Evolutionary conservation across 805 yeast genomes (phyloP).

Genomic region (Zygosaccharomyces siamensis): DNA sequence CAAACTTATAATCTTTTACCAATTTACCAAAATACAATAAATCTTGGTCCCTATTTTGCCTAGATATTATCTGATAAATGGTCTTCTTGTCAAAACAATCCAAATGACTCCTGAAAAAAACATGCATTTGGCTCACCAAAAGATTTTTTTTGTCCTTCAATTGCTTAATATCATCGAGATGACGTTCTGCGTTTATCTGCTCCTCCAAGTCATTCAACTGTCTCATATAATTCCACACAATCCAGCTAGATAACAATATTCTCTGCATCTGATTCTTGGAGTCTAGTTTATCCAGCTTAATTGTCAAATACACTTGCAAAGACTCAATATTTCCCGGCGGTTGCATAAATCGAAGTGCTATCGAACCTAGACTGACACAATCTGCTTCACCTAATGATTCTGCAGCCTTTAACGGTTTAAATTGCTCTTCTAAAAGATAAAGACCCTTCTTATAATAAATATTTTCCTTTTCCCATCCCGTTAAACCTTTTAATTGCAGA

Average conservation of each 20-base stretch:
- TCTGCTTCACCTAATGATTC: slow-evolving; percentile 53
- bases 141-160: slow-evolving; percentile 25
- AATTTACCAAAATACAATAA: slow-evolving; percentile 63
- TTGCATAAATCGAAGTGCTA: slow-evolving; percentile 54
- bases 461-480: slow-evolving; percentile 41
- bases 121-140: slow-evolving; percentile 36
- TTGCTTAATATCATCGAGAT: slow-evolving; percentile 16
- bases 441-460: slow-evolving; percentile 55
- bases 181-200: slow-evolving; percentile 27
- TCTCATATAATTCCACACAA: slow-evolving; percentile 35
- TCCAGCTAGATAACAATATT: slow-evolving; percentile 35
- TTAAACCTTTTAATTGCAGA: slow-evolving; percentile 37
- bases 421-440: slow-evolving; percentile 35
- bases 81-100: slow-evolving; percentile 58
- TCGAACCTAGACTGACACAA: slow-evolving; percentile 61
- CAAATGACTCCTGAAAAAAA: slow-evolving; percentile 48
- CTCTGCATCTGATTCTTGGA: slow-evolving; percentile 29
- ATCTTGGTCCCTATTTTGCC: slow-evolving; percentile 61
- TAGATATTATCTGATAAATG: slow-evolving; percentile 62
- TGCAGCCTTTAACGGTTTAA: slow-evolving; percentile 43
- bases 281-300: slow-evolving; percentile 38
- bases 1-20: slow-evolving; percentile 63
- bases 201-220: slow-evolving; percentile 36
- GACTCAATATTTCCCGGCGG: slow-evolving; percentile 38
- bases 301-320: slow-evolving; percentile 42